A percentile compares a stretch with the other conserved stretches of the same genome.
phyloP scores from a whole-genome alignment of 768 basidiomycete species.

The Mycena belliarum region DNA sequence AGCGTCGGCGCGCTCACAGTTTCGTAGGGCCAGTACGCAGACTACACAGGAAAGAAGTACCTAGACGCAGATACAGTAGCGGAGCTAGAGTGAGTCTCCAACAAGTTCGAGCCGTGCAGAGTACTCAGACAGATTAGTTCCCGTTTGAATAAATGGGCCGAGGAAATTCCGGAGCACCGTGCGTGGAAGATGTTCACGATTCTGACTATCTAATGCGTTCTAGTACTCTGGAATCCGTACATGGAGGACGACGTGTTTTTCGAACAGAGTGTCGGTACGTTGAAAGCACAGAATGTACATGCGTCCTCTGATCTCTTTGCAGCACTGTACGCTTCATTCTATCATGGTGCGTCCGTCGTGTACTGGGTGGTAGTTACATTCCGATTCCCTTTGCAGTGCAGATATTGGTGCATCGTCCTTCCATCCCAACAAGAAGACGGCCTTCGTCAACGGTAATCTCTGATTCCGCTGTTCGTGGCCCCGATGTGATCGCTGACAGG shows the following conservation, averaged over 20 bases:
- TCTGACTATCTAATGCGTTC: background rate
- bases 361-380: background rate
- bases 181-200: background rate
- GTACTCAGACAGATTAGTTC: constrained; percentile 31
- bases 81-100: constrained; percentile 11
- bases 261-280: constrained; percentile 43
- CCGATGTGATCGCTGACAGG: no score
- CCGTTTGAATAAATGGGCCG: constrained; percentile 56
- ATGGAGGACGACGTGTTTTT: constrained; percentile 33
- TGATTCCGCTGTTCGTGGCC: no score
- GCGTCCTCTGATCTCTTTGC: background rate
- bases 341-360: background rate
- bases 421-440: constrained; percentile 45
- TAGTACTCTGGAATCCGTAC: constrained; percentile 40
- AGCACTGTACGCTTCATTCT: constrained; percentile 11
- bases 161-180: constrained; percentile 50
- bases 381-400: constrained; percentile 23
- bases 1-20: background rate
- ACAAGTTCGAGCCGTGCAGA: background rate
- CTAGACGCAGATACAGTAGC: background rate
- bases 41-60: background rate
- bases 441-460: background rate
- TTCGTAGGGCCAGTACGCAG: background rate
- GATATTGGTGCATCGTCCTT: constrained; percentile 63
- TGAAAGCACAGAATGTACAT: background rate